Evolutionary conservation across 1,139 yeast genomes (phyloP).

Genomic region (Suhomyces taliae): DNA sequence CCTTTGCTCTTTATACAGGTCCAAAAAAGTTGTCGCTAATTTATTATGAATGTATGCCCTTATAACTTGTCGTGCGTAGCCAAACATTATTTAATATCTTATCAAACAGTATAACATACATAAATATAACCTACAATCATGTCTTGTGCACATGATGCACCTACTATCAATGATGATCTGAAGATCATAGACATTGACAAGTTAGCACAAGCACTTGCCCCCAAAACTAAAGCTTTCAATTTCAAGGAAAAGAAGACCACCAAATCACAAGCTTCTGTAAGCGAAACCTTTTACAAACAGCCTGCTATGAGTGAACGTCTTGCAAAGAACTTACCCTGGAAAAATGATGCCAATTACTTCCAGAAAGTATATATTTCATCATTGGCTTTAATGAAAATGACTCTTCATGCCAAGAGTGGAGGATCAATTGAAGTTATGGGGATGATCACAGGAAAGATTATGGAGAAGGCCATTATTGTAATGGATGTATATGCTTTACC

Average conservation of each 20-base stretch:
- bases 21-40: background rate
- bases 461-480: conserved; percentile 60
- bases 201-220: conserved; percentile 7
- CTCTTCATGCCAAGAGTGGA: conserved; percentile 80
- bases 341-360: conserved; percentile 57
- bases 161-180: background rate
- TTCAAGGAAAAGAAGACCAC: background rate
- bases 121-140: background rate
- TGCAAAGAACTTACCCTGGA: conserved; percentile 38
- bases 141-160: conserved; percentile 2
- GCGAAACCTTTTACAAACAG: conserved; percentile 8
- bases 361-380: conserved; percentile 67
- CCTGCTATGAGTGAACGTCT: conserved; percentile 14
- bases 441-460: conserved; percentile 78
- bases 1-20: background rate
- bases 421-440: conserved; percentile 97
- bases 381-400: conserved; percentile 76
- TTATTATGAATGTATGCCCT: background rate
- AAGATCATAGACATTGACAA: conserved; percentile 10
- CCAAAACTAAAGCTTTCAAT: background rate
- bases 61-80: background rate
- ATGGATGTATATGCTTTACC: conserved; percentile 86
- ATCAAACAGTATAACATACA: background rate
- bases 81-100: background rate
- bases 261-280: background rate